These are phyloP conservation scores for Ophiostoma himal-ulmi DNA, from an alignment of 2,329 filamentous ascomycete species.

Conservation along the genomic window DNA sequence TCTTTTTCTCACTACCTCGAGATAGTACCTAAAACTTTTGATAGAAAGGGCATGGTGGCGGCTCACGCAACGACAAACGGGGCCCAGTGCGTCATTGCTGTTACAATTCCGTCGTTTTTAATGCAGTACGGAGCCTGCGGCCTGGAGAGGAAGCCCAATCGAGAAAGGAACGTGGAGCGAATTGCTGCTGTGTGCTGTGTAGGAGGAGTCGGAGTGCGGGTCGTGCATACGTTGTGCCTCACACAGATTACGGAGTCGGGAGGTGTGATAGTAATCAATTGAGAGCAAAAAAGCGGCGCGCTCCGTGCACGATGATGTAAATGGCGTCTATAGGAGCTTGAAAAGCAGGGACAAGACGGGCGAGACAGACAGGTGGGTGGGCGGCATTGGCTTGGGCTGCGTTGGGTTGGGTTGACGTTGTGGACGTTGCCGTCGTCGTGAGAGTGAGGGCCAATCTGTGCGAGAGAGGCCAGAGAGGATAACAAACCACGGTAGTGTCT, in stretches of 20 bases:
- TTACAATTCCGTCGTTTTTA: neutral
- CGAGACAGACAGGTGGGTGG: neutral
- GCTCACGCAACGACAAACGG: constrained; percentile 5
- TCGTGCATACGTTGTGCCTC: neutral
- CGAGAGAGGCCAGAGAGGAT: neutral
- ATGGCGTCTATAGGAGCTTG: neutral
- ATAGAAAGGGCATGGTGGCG: neutral
- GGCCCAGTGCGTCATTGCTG: constrained; percentile 8
- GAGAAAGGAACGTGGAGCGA: neutral
- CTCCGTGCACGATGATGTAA: constrained; percentile 7
- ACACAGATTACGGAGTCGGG: neutral
- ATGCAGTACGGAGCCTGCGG: neutral
- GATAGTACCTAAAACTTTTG: neutral
- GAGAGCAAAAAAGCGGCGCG: neutral
- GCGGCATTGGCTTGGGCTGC: neutral
- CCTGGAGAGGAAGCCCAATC: neutral
- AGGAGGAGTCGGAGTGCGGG: neutral
- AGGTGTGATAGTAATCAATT: no score
- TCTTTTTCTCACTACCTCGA: neutral
- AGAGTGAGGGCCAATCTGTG: neutral
- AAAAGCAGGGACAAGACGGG: neutral
- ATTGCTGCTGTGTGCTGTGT: no score
- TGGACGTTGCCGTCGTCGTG: neutral
- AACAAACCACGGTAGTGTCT: neutral
- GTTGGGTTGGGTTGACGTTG: neutral